Base-by-base conservation (phyloP, 805 yeast species). In the Tetrapisispora iriomotensis region DNA sequence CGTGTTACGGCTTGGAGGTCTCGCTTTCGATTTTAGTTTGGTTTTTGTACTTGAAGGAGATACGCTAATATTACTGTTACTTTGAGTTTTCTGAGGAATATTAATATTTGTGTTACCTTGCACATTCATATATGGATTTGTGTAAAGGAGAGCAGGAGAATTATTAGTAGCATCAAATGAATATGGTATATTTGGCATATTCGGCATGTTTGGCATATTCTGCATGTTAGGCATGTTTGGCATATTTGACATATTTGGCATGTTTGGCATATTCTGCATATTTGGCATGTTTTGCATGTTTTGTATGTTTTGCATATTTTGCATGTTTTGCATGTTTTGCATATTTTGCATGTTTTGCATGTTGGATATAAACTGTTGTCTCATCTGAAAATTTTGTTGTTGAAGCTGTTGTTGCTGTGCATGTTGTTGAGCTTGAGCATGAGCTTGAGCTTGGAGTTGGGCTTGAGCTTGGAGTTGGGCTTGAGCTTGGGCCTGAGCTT, bases 381-480 rank as follows among this genome's bases (percentile, higher is more conserved):
- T 8, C 31, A 29, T 14, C 12, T 37, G 39, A 15, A 27, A 32
- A 36, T 29, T 22, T 25, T 29, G 34, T 21, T 29, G 39, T 36
- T 29, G 34, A 3, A 15, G 28, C 39, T 7, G 39, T 45, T 8
- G 38, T 45, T 30, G 56, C 38, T 23, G 37, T 28, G 29, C 49
- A 50, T 22, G 62, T 55, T 26, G 64, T 58, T 13, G 61, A 51
- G 37, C 46, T 54, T 36, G 82, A 7, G 12, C 23, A 18, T 18
- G 33, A 7, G 8, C n/a, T 10, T 29, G 33, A 7, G 6, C 33
- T 29, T 18, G 13, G 4, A 12, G 13, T 10, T 26, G 29, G 14
- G 6, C n/a, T 10, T 26, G 29, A 7, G n/a, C 26, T 23, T 23
- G 26, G 8, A 12, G 10, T 23, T 23, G 26, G 8, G 26, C 26